phyloP scores from a whole-genome alignment of 2,329 filamentous ascomycete species.

The Teratosphaeriaceae sp. region DNA sequence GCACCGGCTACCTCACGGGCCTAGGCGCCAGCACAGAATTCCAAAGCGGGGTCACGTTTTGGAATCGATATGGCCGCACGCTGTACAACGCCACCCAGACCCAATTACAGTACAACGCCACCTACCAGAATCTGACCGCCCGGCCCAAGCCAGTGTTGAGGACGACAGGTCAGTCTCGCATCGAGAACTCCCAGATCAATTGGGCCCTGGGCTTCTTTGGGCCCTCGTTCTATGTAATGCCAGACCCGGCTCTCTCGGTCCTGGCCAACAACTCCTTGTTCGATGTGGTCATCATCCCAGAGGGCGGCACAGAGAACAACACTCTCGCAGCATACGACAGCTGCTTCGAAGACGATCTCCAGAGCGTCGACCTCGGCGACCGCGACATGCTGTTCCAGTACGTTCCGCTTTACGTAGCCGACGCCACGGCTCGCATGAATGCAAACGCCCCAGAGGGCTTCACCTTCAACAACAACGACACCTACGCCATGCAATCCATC shows the following conservation, averaged over 20 bases:
- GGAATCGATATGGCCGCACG: conserved; percentile 42
- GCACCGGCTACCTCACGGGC: conserved; percentile 42
- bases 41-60: conserved; percentile 35
- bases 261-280: conserved; percentile 35
- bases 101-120: conserved; percentile 44
- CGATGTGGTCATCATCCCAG: conserved; percentile 46
- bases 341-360: conserved; percentile 34
- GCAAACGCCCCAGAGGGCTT: conserved; percentile 43
- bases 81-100: conserved; percentile 45
- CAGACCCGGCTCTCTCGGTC: conserved; percentile 34
- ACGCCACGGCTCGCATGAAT: conserved; percentile 42
- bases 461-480: conserved; percentile 43
- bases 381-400: conserved; percentile 38
- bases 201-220: conserved; percentile 50
- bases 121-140: conserved; percentile 42
- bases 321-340: conserved; percentile 48
- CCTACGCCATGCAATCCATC: conserved; percentile 43
- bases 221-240: conserved; percentile 35
- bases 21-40: conserved; percentile 47
- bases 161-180: conserved; percentile 49
- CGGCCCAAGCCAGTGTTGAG: conserved; percentile 46
- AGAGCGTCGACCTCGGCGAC: conserved; percentile 37
- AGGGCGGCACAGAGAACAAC: conserved; percentile 46
- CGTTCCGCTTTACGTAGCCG: conserved; percentile 39
- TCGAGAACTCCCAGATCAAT: conserved; percentile 48